A percentile compares a stretch with the other conserved stretches of the same genome.
Evolutionary conservation across 805 yeast genomes (phyloP).

Genomic region (Ogataea zsoltii): DNA sequence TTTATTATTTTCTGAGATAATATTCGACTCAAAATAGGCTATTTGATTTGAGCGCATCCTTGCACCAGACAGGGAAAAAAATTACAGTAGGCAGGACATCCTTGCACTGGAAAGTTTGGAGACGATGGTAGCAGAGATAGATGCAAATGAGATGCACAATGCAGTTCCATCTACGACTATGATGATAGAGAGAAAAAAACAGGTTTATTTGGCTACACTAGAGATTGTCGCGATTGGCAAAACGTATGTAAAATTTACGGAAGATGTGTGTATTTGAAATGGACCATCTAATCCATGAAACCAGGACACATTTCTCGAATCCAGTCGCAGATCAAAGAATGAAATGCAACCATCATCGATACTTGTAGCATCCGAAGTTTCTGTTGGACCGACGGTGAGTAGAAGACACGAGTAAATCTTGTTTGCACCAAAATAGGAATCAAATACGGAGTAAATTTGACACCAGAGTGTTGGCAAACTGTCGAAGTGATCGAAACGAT

Average conservation of each 20-base stretch:
- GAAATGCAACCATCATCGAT: conserved; percentile 7
- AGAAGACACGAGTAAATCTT: conserved; percentile 59
- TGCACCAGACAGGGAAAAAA: neutral
- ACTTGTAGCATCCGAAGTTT: conserved; percentile 5
- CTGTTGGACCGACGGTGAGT: conserved; percentile 61
- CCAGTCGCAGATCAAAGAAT: conserved; percentile 18
- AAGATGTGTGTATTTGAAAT: conserved; percentile 57
- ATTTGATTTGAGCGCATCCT: neutral
- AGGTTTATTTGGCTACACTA: no score
- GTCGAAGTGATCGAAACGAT: neutral
- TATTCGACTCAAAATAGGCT: conserved; percentile 1
- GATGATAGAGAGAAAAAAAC: no score
- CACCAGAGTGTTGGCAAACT: conserved; percentile 96
- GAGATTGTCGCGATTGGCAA: neutral
- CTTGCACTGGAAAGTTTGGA: neutral
- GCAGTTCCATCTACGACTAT: no score
- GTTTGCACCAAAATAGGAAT: conserved; percentile 93
- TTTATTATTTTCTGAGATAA: neutral
- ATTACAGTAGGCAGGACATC: no score
- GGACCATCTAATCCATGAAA: conserved; percentile 61
- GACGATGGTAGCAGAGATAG: no score
- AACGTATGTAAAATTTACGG: neutral
- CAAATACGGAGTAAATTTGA: conserved; percentile 60
- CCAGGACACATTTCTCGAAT: neutral
- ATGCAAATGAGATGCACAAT: no score